Conservation (phyloP, 768 basidiomycete genomes). For the Phlegmacium glaucopus region DNA sequence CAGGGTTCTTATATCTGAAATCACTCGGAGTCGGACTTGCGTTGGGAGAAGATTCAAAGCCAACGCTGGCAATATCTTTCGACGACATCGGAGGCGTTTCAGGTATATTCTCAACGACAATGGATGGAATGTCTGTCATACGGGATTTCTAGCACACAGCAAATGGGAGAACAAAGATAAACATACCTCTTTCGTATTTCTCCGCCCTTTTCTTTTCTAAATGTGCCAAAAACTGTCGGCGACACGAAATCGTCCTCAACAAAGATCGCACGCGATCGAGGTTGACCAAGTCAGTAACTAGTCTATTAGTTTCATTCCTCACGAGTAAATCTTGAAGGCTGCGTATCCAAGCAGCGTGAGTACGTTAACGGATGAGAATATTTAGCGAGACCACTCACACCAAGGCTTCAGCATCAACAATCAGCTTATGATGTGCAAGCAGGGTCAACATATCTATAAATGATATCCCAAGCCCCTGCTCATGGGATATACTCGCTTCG, state of each 20-base stretch:
- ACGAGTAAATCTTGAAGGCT: conserved; percentile 82
- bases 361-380: conserved; percentile 1
- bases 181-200: conserved; percentile 39
- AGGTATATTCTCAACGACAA: conserved; percentile 60
- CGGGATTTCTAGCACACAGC: not conserved
- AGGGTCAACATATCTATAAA: conserved; percentile 88
- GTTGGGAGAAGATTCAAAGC: conserved; percentile 30
- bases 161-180: not conserved
- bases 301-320: conserved; percentile 70
- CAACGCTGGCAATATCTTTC: conserved; percentile 51
- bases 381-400: conserved; percentile 50
- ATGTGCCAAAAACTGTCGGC: conserved; percentile 60
- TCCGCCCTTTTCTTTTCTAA: conserved; percentile 39
- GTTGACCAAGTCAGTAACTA: conserved; percentile 82
- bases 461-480: conserved; percentile 76
- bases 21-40: conserved; percentile 37
- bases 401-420: conserved; percentile 85
- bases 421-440: conserved; percentile 88
- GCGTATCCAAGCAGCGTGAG: conserved; percentile 1
- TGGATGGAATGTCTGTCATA: conserved; percentile 60
- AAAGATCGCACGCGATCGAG: conserved; percentile 81
- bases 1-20: conserved; percentile 35
- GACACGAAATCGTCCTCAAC: conserved; percentile 69
- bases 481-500: conserved; percentile 76
- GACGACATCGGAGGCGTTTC: conserved; percentile 50